phyloP scores from a whole-genome alignment of 2,329 filamentous ascomycete genomes.

The Talaromyces pinophilus region DNA sequence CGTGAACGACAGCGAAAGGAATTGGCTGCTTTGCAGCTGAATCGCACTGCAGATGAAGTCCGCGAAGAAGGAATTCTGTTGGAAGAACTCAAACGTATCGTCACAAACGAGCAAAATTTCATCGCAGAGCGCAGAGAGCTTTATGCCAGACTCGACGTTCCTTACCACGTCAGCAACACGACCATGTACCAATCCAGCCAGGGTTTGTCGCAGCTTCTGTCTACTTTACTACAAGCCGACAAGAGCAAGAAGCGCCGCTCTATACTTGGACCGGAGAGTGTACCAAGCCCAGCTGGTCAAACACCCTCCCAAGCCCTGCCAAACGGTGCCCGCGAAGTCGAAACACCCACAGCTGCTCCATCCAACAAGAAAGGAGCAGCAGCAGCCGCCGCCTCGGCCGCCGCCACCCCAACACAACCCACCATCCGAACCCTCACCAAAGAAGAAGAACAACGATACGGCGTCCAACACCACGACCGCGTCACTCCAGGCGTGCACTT shows the following conservation, averaged over 20 bases:
- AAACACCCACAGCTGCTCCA: constrained; percentile 37
- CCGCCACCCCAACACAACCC: constrained; percentile 42
- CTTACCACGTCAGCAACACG: constrained; percentile 68
- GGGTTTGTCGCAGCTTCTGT: constrained; percentile 75
- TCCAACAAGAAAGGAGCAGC: constrained; percentile 36
- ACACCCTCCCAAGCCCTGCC: constrained; percentile 43
- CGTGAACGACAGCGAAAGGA: constrained; percentile 80
- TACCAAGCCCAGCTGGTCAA: constrained; percentile 57
- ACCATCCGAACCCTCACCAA: constrained; percentile 71
- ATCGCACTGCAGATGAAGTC: constrained; percentile 80
- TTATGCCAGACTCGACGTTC: constrained; percentile 83
- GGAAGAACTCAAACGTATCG: constrained; percentile 87
- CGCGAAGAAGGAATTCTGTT: constrained; percentile 88
- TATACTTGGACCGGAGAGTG: constrained; percentile 61
- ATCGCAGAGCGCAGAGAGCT: constrained; percentile 86
- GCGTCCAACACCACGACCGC: constrained; percentile 81
- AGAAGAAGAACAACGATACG: constrained; percentile 76
- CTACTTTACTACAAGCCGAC: constrained; percentile 79
- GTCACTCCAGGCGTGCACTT: constrained; percentile 85
- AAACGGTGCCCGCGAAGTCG: constrained; percentile 41
- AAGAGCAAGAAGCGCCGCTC: constrained; percentile 86
- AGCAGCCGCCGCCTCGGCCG: constrained; percentile 43
- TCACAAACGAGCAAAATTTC: constrained; percentile 80
- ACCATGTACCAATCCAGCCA: constrained; percentile 76
- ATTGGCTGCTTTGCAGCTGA: constrained; percentile 76